Evolutionary conservation across 345 rosid genomes (phyloP).

Genomic region (Sonneratia caseolaris): DNA sequence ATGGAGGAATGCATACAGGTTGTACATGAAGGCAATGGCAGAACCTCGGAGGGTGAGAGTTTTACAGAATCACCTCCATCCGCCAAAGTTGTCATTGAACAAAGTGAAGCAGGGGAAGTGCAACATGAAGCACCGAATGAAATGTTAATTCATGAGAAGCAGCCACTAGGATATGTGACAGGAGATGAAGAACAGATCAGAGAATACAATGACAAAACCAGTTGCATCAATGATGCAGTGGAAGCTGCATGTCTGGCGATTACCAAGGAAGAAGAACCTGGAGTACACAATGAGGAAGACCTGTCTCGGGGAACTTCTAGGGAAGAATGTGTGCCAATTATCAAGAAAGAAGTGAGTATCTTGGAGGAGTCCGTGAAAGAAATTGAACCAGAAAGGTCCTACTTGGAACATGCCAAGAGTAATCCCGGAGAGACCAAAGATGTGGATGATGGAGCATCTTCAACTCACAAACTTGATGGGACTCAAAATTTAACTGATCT

Average conservation of each 20-base stretch:
- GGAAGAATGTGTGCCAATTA: neutral
- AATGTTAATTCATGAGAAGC: conserved; percentile 9
- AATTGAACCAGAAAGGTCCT: neutral
- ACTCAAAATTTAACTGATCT: conserved; percentile 1
- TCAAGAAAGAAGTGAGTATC: neutral
- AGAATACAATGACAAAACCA: neutral
- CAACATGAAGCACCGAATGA: conserved; percentile 16
- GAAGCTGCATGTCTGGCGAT: no score
- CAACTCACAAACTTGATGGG: neutral
- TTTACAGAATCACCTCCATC: conserved; percentile 31
- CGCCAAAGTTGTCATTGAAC: conserved; percentile 21
- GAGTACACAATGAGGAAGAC: conserved; percentile 7
- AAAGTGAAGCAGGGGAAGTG: conserved; percentile 11
- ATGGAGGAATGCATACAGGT: conserved; percentile 11
- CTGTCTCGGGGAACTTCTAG: neutral
- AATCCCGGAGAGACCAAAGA: neutral
- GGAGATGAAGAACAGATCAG: neutral
- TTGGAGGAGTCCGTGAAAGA: neutral
- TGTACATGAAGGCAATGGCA: conserved; percentile 16
- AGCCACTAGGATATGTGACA: conserved; percentile 4
- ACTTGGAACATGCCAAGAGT: neutral
- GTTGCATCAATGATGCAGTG: no score
- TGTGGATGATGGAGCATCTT: neutral
- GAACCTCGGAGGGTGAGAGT: conserved; percentile 21
- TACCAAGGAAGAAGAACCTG: neutral